Base-by-base conservation (phyloP, 2,329 filamentous ascomycete species). In the Epichloe gansuensis region DNA sequence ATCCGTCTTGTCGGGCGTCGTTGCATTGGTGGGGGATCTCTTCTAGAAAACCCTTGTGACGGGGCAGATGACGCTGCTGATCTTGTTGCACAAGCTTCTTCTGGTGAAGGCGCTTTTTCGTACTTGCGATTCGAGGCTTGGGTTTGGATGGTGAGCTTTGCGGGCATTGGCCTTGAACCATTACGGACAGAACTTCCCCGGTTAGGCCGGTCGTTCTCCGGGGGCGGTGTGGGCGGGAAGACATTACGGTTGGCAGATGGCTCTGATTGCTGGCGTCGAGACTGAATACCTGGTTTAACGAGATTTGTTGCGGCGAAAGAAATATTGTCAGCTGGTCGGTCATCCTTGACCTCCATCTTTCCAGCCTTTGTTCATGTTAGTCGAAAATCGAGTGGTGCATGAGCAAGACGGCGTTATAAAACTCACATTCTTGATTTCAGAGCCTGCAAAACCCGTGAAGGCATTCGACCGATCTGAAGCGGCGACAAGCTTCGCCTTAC, bases 191-290 rank as follows among this genome's bases (percentile, higher is more conserved):
- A 84, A 31, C 74, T 73, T 49, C 71, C 78, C 23, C 81, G 74
- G 57, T 70, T 76, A 60, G 77, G 71, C 43, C 84, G 85, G 59
- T 96, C 89, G 56, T 80, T 80, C 73, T 98, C 93, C 5, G 93
- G 93, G 6, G 93, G 93, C 41, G 93, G 93, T n/a, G 93, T 97
- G n/a, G 93, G 93, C 17, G 93, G 93, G 72, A 97, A 96, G 56
- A 91, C 80, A 61, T 87, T 87, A 60, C 89, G 82, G 64, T 80
- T 81, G 57, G 82, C 73, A 0, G 88, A 87, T 8, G 89, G 88
- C 63, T 93, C 89, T 17, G 87, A 93, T 63, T 93, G 88, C 61
- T 94, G 88, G 62, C 86, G 80, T 57, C 87, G 81, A 63, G 86
- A 91, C 59, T 80, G 78, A 36, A 97, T 74, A 48, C 86, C 87